A percentile compares a stretch with the other conserved stretches of the same genome.
Conservation (phyloP, 139 green algal genomes). For the Limnomonas spitsbergensis region DNA sequence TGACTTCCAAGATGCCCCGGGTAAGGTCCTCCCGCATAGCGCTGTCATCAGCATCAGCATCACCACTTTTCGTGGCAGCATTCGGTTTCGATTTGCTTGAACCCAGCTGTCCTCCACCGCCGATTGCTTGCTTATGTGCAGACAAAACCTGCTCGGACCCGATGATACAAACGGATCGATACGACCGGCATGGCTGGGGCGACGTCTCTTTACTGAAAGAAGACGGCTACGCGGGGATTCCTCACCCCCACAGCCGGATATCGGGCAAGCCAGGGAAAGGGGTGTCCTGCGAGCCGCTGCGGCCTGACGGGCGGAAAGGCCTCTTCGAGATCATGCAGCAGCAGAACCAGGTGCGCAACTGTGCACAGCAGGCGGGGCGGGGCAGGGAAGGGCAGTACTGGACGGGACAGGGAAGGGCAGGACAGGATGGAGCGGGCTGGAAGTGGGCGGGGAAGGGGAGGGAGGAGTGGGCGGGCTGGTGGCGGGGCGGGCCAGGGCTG, state of each 20-base stretch:
- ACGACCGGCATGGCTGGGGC: slow-evolving; percentile 37
- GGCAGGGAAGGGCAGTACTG: not conserved
- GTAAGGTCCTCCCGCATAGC: no score
- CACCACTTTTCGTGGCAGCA: no score
- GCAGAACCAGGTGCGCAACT: not conserved
- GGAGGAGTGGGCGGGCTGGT: no score
- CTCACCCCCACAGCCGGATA: not conserved
- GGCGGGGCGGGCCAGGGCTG: no score
- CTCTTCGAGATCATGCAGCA: slow-evolving; percentile 22
- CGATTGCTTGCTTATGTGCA: slow-evolving; percentile 5
- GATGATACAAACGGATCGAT: slow-evolving; percentile 6
- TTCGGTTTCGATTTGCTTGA: no score
- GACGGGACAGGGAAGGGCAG: not conserved
- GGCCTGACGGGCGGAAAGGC: slow-evolving; percentile 13
- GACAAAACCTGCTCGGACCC: slow-evolving; percentile 18
- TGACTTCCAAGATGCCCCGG: slow-evolving; percentile 14
- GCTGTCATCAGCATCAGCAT: no score
- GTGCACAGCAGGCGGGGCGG: not conserved
- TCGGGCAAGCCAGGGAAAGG: not conserved
- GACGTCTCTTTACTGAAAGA: slow-evolving; percentile 36
- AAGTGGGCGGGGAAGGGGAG: no score
- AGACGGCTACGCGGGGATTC: slow-evolving; percentile 22
- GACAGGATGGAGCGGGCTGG: not conserved
- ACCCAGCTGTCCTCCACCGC: no score
- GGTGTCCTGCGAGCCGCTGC: not conserved